These are phyloP conservation scores for Talaromyces atroroseus DNA, from an alignment of 2,329 filamentous ascomycete genomes.

Conservation along the genomic window DNA sequence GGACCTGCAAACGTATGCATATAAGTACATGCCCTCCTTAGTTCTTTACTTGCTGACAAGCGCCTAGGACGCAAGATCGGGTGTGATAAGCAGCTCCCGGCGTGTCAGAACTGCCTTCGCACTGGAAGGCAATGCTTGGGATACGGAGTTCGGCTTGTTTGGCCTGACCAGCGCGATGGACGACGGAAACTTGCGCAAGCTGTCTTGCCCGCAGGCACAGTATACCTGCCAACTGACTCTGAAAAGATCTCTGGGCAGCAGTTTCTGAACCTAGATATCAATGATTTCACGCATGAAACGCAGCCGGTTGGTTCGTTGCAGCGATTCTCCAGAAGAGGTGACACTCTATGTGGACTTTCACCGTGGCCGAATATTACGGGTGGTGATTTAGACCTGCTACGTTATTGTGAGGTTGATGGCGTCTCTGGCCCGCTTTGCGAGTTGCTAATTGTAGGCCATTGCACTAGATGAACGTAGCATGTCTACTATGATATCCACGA, in stretches of 20 bases:
- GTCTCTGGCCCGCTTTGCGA: too few species aligned
- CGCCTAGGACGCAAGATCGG: constrained; percentile 5
- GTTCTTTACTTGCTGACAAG: not conserved
- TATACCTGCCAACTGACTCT: too few species aligned
- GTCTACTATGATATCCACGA: constrained; percentile 8
- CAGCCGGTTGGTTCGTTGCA: too few species aligned
- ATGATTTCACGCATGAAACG: too few species aligned
- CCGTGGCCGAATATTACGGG: not conserved
- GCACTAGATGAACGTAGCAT: constrained; percentile 3
- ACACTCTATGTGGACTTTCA: too few species aligned
- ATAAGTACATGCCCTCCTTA: not conserved
- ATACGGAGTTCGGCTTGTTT: constrained; percentile 3
- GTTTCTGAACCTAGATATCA: not conserved
- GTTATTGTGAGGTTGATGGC: constrained; percentile 1
- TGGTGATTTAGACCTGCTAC: not conserved
- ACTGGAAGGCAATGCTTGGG: constrained; percentile 4
- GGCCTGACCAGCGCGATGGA: constrained; percentile 8
- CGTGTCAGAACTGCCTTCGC: constrained; percentile 4
- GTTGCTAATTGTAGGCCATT: too few species aligned
- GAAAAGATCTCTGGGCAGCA: not conserved
- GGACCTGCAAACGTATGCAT: constrained; percentile 7
- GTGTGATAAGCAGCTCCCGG: constrained; percentile 4
- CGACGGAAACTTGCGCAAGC: not conserved
- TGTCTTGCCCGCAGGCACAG: too few species aligned
- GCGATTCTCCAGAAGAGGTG: too few species aligned